Conservation (phyloP, 345 rosid genomes). For the Trapa bicornis region DNA sequence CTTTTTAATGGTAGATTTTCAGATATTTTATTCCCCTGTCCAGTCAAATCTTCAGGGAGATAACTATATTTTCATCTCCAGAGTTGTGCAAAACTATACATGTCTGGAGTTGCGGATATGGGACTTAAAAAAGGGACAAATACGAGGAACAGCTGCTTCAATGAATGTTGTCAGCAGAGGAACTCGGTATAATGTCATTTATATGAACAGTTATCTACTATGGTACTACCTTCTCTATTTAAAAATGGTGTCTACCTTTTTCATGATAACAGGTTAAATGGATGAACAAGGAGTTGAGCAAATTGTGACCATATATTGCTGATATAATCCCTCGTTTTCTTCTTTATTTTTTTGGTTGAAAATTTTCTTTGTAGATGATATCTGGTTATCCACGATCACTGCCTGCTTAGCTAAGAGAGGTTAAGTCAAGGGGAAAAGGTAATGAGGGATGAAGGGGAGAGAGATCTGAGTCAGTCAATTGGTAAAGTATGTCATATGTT, state of each 20-base stretch:
- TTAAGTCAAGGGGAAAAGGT: neutral
- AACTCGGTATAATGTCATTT: neutral
- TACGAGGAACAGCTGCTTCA: no score
- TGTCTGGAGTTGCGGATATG: no score
- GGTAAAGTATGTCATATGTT: neutral
- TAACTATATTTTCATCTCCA: neutral
- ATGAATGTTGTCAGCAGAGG: neutral
- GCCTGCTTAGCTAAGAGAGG: neutral
- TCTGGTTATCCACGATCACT: neutral
- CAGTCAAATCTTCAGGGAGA: neutral
- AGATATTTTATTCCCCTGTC: no score
- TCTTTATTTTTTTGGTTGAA: neutral
- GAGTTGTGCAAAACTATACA: neutral
- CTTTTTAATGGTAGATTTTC: no score
- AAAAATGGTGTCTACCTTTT: conserved; percentile 5
- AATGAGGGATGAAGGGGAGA: neutral
- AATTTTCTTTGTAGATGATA: neutral
- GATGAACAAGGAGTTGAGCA: conserved; percentile 87
- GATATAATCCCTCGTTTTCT: conserved; percentile 44
- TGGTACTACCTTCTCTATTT: neutral
- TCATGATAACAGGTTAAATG: conserved; percentile 66
- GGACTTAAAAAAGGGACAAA: no score
- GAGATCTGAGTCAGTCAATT: neutral
- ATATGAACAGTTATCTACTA: no score
- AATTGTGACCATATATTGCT: conserved; percentile 94